Base-by-base conservation (phyloP, 345 rosid species). In the Eucalyptus caleyi region DNA sequence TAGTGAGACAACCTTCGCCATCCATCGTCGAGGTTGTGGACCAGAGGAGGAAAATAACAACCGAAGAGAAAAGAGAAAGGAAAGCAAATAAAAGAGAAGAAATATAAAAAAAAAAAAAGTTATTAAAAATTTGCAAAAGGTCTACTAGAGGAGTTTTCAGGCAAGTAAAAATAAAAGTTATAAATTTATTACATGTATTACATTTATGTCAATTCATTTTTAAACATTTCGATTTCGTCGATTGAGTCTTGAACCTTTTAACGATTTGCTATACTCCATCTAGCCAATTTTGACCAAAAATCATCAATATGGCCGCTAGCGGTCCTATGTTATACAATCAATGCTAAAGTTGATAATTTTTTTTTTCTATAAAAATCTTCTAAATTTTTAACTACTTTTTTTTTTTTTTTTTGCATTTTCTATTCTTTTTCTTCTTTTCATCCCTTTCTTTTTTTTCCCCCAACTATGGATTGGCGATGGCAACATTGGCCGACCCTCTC, bases 281-380 rank as follows among this genome's bases (percentile, higher is more conserved):
- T 24, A 56, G 62, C 5, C 26, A 56, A 56, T 56, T 56, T 56
- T 24, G 62, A 9, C 3, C 6, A 9, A 23, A 23, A 23, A 23
- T 4, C 13, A 1, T 24, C 13, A 24, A 56, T 24, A 56, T 56
- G 27, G 30, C 12, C 0, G 1, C 4, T 0, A 5, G 4, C 1
- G 3, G 13, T 56, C 27, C 13, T 56, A 9, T 24, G 21, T 56
- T 56, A 2, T 1, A 56, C 27, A 24, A 24, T 56, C 3, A 10
- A 0, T 24, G 27, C 3, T 56, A 24, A 56, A 5, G 7, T 9
- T 56, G 27, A 56, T 23, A 21, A 21, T 23, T 19, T 53, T 54
- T 54, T 8, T 3, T 51, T 51, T 18, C 18, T 4, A 1, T n/a
- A n/a, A n/a, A 13, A 51, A 51, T 53, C 9, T 4, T 56, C 1